Percentiles rank a stretch among this genome's conserved stretches.
Evolutionary conservation across 2,329 filamentous ascomycete genomes (phyloP).

Genomic region (Trichoderma asperellum): DNA sequence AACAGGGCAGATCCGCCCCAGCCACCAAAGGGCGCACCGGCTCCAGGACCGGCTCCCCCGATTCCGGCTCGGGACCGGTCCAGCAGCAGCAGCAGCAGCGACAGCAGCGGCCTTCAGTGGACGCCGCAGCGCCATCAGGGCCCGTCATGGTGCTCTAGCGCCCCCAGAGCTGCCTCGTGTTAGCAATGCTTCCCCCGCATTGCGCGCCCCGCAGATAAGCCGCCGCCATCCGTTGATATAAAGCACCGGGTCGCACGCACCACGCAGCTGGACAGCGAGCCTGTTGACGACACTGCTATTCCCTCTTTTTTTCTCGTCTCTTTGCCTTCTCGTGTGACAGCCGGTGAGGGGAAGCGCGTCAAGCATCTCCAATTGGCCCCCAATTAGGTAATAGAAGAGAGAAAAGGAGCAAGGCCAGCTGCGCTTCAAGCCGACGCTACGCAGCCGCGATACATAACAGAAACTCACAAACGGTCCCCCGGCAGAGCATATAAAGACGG

Average conservation of each 20-base stretch:
- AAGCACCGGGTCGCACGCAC: conserved; percentile 11
- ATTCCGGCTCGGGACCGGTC: neutral
- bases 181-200: conserved; percentile 9
- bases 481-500: neutral
- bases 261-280: neutral
- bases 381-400: neutral
- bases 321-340: neutral
- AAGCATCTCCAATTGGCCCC: neutral
- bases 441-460: neutral
- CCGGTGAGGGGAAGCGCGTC: neutral
- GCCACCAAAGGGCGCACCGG: neutral
- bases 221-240: conserved; percentile 28
- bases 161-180: neutral
- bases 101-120: neutral
- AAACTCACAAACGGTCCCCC: neutral
- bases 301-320: neutral
- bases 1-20: neutral
- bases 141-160: neutral
- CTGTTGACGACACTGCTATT: conserved; percentile 10
- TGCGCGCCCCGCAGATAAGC: conserved; percentile 28
- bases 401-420: neutral
- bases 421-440: neutral
- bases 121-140: neutral
- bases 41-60: conserved; percentile 1
- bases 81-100: neutral